These are phyloP conservation scores for Scytalidium sp. DNA, from an alignment of 2,329 filamentous ascomycete species.

Conservation along the genomic window DNA sequence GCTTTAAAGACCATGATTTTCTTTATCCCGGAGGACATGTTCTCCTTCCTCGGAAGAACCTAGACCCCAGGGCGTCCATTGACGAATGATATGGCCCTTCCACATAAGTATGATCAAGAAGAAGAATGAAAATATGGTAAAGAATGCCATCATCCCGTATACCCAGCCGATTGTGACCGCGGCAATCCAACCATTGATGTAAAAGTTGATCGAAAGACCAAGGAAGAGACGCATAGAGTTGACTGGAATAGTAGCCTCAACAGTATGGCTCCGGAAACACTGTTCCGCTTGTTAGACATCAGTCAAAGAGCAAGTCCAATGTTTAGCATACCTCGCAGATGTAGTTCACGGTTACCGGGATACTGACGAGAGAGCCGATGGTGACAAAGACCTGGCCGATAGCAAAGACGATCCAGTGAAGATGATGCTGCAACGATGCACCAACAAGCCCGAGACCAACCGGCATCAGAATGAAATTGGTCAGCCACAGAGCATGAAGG, in stretches of 20 bases:
- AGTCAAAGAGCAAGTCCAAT: no score
- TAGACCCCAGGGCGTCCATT: constrained; percentile 11
- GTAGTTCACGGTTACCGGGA: constrained; percentile 14
- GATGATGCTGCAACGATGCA: constrained; percentile 34
- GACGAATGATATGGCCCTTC: constrained; percentile 23
- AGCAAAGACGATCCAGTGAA: constrained; percentile 37
- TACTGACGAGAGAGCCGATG: constrained; percentile 20
- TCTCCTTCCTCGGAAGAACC: constrained; percentile 25
- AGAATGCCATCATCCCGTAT: constrained; percentile 38
- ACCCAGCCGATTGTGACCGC: constrained; percentile 35
- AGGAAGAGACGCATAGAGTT: constrained; percentile 33
- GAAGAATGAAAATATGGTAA: constrained; percentile 23
- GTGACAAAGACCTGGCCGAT: constrained; percentile 36
- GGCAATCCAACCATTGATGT: constrained; percentile 34
- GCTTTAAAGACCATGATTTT: no score
- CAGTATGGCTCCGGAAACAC: constrained; percentile 28
- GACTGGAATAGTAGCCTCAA: constrained; percentile 32
- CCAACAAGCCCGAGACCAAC: constrained; percentile 35
- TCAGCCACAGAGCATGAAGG: constrained; percentile 28
- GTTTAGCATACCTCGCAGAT: no score
- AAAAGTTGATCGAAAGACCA: constrained; percentile 37
- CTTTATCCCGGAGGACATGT: no score
- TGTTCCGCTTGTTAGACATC: no score
- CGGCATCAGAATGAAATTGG: constrained; percentile 27
- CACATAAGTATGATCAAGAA: constrained; percentile 26